Base-by-base conservation (phyloP, 257 asterid species). In the Forsythia suspensa region DNA sequence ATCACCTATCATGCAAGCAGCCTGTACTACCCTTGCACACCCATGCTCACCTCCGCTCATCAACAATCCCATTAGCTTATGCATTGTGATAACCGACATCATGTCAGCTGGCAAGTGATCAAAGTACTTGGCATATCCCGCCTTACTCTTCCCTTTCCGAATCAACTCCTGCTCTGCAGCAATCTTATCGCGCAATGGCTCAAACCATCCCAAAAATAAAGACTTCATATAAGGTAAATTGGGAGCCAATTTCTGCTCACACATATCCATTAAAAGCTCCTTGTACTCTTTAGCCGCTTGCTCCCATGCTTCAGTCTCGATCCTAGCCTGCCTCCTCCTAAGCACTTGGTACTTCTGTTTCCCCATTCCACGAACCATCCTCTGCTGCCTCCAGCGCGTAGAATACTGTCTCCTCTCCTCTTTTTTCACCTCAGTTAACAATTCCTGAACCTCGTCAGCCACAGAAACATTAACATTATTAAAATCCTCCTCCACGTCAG, bases 21-120 rank as follows among this genome's bases (percentile, higher is more conserved):
- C 94, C 42, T 88, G 92, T 18, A 92, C 93, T 36, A 92, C 95
- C 82, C 89, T 83, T 3, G 92, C 94, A 80, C 75, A 65, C 21
- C 98, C 98, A 85, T 87, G 87, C 71, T 87, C 95, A 70, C 91
- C 92, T 4, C 95, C 95, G 18, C 84, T 87, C 98, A 94, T 94
- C 87, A 94, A 77, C 87, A 91, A 57, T 70, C 83, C 95, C 90
- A 85, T 85, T 68, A 94, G 86, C 87, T 92, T 94, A 83, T 94
- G 97, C 98, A 94, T 94, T 3, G 98, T 88, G 75, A 94, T 89
- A 79, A 94, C 95, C 2, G 98, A 89, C 94, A 94, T 91, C 97
- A 87, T 94, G 81, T 92, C 97, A 0, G 97, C 98, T 15, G 98
- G 97, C 85, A 94, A 86, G 46, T 73, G 93, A 84, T 84, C 86